phyloP scores from a whole-genome alignment of 495 filamentous ascomycete genomes.

The Penicillium ochrochloron region DNA sequence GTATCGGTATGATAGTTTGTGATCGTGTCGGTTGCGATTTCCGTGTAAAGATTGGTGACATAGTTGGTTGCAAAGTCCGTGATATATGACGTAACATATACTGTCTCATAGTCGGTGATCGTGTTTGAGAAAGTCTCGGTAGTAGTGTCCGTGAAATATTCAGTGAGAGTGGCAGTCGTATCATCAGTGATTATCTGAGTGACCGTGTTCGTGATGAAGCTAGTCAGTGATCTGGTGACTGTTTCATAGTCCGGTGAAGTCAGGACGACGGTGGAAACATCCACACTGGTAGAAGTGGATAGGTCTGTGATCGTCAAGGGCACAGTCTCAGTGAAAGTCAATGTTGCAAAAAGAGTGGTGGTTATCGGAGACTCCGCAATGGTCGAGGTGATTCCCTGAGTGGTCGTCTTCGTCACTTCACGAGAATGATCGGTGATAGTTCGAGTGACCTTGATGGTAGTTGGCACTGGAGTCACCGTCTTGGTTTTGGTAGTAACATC shows the following conservation, averaged over 20 bases:
- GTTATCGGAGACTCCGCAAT: neutral
- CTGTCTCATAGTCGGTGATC: slow-evolving; percentile 3
- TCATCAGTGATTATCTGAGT: neutral
- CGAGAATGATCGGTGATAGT: slow-evolving; percentile 2
- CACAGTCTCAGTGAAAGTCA: neutral
- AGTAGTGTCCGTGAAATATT: neutral
- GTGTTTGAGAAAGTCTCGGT: neutral
- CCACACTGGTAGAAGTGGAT: neutral
- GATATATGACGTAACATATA: neutral
- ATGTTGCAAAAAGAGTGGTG: neutral
- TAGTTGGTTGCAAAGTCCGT: neutral
- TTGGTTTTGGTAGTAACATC: slow-evolving; percentile 1
- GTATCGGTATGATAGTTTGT: slow-evolving; percentile 19
- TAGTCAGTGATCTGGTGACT: neutral
- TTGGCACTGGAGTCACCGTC: neutral
- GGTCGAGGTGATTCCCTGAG: neutral
- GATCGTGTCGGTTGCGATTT: slow-evolving; percentile 1
- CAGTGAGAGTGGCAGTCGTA: neutral
- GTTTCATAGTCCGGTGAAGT: neutral
- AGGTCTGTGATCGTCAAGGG: neutral
- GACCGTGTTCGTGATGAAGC: neutral
- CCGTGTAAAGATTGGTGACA: slow-evolving; percentile 1
- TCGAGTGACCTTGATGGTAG: neutral
- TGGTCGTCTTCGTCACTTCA: neutral
- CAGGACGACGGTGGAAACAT: neutral